phyloP scores from a whole-genome alignment of 2,329 filamentous ascomycete species.

The Myriosclerotinia scirpicola region DNA sequence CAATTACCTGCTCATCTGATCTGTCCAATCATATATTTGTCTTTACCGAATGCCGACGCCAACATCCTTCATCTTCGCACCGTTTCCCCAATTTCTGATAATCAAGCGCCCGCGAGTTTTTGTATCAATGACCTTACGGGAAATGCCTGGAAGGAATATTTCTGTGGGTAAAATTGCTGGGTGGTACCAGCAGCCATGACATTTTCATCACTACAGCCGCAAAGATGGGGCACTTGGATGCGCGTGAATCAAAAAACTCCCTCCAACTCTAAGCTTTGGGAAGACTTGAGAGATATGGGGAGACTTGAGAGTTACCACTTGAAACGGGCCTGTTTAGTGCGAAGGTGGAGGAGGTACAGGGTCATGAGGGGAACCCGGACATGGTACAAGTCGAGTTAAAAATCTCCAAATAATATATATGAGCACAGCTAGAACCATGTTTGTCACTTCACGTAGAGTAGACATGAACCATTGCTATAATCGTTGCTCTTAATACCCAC shows the following conservation, averaged over 20 bases:
- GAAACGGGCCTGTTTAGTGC: neutral
- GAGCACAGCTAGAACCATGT: neutral
- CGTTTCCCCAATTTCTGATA: neutral
- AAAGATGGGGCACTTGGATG: neutral
- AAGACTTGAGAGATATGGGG: neutral
- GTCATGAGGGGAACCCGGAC: neutral
- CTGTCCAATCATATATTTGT: neutral
- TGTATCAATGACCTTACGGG: neutral
- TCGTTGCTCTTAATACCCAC: neutral
- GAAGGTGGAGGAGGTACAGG: neutral
- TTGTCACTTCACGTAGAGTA: neutral
- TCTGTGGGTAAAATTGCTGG: neutral
- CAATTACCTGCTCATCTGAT: neutral
- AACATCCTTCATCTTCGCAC: neutral
- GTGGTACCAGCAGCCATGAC: neutral
- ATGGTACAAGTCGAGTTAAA: neutral
- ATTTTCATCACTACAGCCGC: neutral
- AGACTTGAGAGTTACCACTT: neutral
- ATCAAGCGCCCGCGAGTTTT: neutral
- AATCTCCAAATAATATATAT: neutral
- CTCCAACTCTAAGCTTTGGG: neutral
- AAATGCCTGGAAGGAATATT: no score
- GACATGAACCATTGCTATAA: neutral
- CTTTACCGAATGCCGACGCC: neutral
- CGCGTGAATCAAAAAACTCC: neutral